Evolutionary conservation across 371 early-diverging fungal species (phyloP), one percentile per base, ranked within the genome.

Genomic region (Actinomucor elegans): DNA sequence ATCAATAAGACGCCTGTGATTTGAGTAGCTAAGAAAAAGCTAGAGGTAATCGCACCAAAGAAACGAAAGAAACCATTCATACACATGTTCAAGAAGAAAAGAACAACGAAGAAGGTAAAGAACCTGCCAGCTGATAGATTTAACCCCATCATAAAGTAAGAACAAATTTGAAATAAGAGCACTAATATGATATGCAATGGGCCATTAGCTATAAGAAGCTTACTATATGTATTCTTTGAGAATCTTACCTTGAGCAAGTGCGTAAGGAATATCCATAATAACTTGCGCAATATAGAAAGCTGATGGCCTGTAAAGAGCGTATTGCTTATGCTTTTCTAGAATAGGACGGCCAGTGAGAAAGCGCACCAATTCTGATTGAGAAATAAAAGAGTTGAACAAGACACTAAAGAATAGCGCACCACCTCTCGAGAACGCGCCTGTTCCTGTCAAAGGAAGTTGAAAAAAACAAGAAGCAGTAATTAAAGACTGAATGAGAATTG

Each of bases 391-490:
- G 32, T 76, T 84, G 54, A 85, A 81, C 17, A 87, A 48, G 1
- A 77, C 56, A 9, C 78, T 61, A 35, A 83, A 81, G 46, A 82
- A 84, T 7, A 86, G 54, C 23, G 81, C 87, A 67, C 90, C 90
- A 40, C 89, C 88, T 35, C 92, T 83, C 5, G 86, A 82, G 63
- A 88, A 87, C 41, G 85, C 81, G 33, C 90, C 88, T 11, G 59
- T 58, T 5, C 75, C 70, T 43, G 61, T 62, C 0, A 50, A 42
- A 9, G 85, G 84, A 43, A 87, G 60, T 42, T 64, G 54, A 45
- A 73, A 81, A 64, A 87, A 90, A 36, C 84, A 79, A 21, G 87
- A 84, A 17, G 88, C 89, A 52, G 84, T 80, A 48, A 89, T 82
- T 20, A 86, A 57, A 41, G 84, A 83, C 74, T 84, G 82, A 48